Percentiles rank a stretch among this genome's conserved stretches.
phyloP scores from a whole-genome alignment of 306 rosid genomes.

The Chamaecrista fasciculata region DNA sequence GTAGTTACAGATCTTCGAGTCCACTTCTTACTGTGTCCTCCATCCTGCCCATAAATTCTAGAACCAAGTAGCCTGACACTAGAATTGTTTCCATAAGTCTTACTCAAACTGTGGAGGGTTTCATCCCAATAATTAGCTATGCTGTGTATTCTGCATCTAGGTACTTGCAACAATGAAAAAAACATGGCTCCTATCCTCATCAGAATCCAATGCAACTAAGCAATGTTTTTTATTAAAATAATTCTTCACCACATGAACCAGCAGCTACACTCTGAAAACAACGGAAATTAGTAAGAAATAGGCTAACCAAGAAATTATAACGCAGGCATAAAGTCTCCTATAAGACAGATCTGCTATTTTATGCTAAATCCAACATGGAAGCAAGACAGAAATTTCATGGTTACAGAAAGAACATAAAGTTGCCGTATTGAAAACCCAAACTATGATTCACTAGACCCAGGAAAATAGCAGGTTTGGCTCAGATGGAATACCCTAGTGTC shows the following conservation, averaged over 20 bases:
- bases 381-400: not conserved
- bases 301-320: not conserved
- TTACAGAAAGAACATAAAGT: conserved; percentile 6
- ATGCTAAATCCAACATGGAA: conserved; percentile 10
- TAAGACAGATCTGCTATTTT: conserved; percentile 2
- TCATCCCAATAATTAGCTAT: conserved; percentile 58
- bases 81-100: conserved; percentile 38
- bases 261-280: conserved; percentile 49
- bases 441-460: not conserved
- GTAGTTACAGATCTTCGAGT: conserved; percentile 66
- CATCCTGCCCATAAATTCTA: conserved; percentile 50
- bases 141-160: conserved; percentile 61
- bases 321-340: conserved; percentile 2
- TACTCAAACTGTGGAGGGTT: conserved; percentile 48
- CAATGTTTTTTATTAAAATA: conserved; percentile 27
- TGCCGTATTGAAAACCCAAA: not conserved
- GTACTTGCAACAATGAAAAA: conserved; percentile 62
- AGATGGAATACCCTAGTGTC: not conserved
- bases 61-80: conserved; percentile 45
- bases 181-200: conserved; percentile 65
- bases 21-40: conserved; percentile 66
- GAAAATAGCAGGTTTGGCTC: not conserved
- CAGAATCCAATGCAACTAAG: conserved; percentile 33
- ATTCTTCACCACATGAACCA: conserved; percentile 30
- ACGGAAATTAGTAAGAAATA: conserved; percentile 16